phyloP scores from a whole-genome alignment of 805 yeast genomes.

The Candida dendrica region DNA sequence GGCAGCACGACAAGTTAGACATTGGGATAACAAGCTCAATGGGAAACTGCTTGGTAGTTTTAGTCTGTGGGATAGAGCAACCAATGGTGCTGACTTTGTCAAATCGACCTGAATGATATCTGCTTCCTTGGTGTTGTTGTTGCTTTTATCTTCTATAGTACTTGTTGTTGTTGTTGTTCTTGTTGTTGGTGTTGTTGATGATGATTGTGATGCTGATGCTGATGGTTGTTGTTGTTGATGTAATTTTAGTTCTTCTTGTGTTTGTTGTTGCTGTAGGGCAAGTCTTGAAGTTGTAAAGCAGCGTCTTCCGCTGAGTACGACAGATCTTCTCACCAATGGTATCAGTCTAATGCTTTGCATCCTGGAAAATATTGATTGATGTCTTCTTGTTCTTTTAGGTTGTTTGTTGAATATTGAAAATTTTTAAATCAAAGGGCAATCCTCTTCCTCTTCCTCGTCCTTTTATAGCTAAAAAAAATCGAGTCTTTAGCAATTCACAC shows the following conservation, averaged over 20 bases:
- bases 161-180: too few relatives aligned
- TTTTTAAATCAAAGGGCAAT: too few relatives aligned
- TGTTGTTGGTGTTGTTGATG: neutral
- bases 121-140: neutral
- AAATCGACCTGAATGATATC: conserved; percentile 27
- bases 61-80: conserved; percentile 73
- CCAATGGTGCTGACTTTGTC: conserved; percentile 58
- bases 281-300: neutral
- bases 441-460: too few relatives aligned
- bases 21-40: conserved; percentile 67
- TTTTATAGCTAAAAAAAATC: too few relatives aligned
- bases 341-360: neutral
- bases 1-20: conserved; percentile 56
- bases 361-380: too few relatives aligned
- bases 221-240: neutral
- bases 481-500: too few relatives aligned
- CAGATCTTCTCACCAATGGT: neutral
- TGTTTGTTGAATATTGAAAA: too few relatives aligned
- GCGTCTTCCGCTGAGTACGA: neutral
- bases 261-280: neutral
- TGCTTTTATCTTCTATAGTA: too few relatives aligned
- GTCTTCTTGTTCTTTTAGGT: too few relatives aligned
- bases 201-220: neutral
- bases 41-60: conserved; percentile 50
- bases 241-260: too few relatives aligned